Conservation (phyloP, 2,329 filamentous ascomycete species). For the Fusarium avenaceum region DNA sequence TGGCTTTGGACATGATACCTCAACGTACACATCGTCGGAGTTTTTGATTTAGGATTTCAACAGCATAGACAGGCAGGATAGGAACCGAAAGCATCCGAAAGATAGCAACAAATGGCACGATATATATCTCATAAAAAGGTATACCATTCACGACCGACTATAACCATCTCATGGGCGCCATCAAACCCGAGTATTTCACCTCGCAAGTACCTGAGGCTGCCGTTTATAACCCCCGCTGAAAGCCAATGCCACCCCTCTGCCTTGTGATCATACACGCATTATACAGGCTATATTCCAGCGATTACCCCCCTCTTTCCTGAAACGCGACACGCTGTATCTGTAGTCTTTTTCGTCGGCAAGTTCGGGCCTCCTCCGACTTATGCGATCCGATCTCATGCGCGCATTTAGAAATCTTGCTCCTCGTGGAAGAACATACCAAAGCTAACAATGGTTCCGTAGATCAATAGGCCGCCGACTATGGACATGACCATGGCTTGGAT, state of each 20-base stretch:
- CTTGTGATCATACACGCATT: constrained; percentile 44
- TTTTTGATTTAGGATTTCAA: constrained; percentile 48
- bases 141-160: constrained; percentile 34
- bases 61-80: constrained; percentile 42
- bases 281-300: constrained; percentile 18
- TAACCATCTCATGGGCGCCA: constrained; percentile 12
- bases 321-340: constrained; percentile 12
- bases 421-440: constrained; percentile 99
- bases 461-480: constrained; percentile 89
- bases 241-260: constrained; percentile 28
- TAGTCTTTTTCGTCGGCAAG: background rate
- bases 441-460: constrained; percentile 98
- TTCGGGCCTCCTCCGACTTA: constrained; percentile 2
- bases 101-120: constrained; percentile 19
- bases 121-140: constrained; percentile 28
- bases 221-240: constrained; percentile 40
- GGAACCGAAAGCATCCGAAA: constrained; percentile 28
- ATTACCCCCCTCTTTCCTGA: constrained; percentile 32
- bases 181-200: constrained; percentile 5
- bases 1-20: constrained; percentile 50
- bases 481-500: constrained; percentile 94
- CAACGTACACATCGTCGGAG: constrained; percentile 54
- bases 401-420: constrained; percentile 87
- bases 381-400: constrained; percentile 4
- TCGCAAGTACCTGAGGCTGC: constrained; percentile 30